Evolutionary conservation across 1,284 basidiomycete genomes (phyloP), one percentile per base, ranked within the genome.

Genomic region (Abortiporus biennis): DNA sequence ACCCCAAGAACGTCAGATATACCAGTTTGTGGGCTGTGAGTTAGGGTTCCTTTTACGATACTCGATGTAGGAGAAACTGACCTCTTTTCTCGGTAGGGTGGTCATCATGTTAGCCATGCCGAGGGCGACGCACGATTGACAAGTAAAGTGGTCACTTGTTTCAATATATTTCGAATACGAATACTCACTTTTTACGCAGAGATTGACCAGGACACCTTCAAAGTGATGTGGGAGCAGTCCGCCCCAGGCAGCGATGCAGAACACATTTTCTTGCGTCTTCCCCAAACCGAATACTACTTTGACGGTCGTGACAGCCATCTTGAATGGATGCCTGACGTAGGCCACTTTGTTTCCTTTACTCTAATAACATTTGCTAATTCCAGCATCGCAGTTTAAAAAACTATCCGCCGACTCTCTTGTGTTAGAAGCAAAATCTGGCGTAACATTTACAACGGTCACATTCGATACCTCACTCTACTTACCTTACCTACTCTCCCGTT

Each of bases 11-110:
- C 15, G 77, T 80, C 54, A 68, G 69, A 20, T 89, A 85, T 53
- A 83, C 86, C 1, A 86, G 82, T 56, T 72, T 74, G 15, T 89
- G 86, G 86, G 86, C 86, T 13, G 85, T 85, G 54, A 54, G 80
- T 65, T 3, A 6, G 25, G 24, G 16, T 22, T 24, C 37, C n/a
- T 29, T 12, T 24, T 6, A 6, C 36, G n/a, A n/a, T n/a, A n/a
- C n/a, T n/a, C n/a, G n/a, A n/a, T 15, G n/a, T 37, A 15, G 9
- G 9, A 17, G 15, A n/a, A 17, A 35, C 40, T 9, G 20, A 24
- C 43, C 13, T 30, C 13, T 13, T 23, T n/a, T 21, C 36, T 29
- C 6, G 17, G 29, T 40, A 76, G 75, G 74, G 84, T 19, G 84
- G 81, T 1, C 81, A 87, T 51, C 81, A 85, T 67, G 77, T 85